Evolutionary conservation across 148 eudicot species (phyloP), one percentile per base, ranked within the genome.

Genomic region (Selenicereus undatus): DNA sequence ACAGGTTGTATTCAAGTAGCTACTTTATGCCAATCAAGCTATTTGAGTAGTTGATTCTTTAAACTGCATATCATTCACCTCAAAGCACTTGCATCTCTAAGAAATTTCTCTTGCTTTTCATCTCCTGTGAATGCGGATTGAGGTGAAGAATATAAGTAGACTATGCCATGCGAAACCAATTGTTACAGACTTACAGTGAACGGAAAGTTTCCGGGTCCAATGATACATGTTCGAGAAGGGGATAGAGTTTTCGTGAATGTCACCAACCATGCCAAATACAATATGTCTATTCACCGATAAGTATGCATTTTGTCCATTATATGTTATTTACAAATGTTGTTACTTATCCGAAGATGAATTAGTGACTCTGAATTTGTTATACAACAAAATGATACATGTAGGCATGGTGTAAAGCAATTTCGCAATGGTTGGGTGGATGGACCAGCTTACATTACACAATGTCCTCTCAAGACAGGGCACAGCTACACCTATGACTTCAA

Each of bases 391-490:
- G 26, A 69, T 50, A 1, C 2, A 14, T 62, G 20, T 79, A 88
- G 92, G 92, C 90, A 90, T 78, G 89, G 88, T 26, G 50, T 90
- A 83, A 86, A 85, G 75, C 92, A 86, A 60, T 78, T 78, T 70
- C 88, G 90, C 13, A 88, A 90, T 64, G 90, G 89, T 13, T 90
- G 93, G 93, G 91, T 90, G 22, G 93, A 90, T 75, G 93, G 89
- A 74, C 92, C 88, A 17, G 90, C 90, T 20, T 90, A 88, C 69
- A 85, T 90, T 69, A 86, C 90, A 54, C 92, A 88, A 73, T 90
- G 91, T 71, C 93, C 93, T 3, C 81, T 90, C 70, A 82, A 87
- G 74, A 83, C 86, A 0, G 88, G 91, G 24, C 50, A 76, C 21
- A 89, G 83, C 65, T 90, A 88, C 79, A 45, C 78, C 11, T 87